Evolutionary conservation across 2,329 filamentous ascomycete genomes (phyloP), one percentile per base, ranked within the genome.

Genomic region (Talaromyces funiculosus): DNA sequence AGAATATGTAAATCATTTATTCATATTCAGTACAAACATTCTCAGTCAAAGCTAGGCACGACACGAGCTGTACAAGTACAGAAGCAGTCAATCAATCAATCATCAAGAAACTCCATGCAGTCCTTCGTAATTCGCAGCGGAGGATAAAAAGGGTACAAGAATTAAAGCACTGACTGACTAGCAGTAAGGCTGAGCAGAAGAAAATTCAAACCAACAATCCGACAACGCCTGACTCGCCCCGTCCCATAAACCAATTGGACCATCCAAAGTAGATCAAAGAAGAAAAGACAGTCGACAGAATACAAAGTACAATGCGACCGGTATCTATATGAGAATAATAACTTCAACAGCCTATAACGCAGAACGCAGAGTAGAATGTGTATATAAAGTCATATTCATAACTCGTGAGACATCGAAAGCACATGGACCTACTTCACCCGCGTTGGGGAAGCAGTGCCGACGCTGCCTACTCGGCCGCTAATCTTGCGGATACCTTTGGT

Each of bases 391-490:
- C 43, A 59, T 59, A 59, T 53, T 61, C 53, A 37, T 57, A 51
- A 38, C 53, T 61, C 59, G 29, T 45, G 37, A 51, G 40, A 42
- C 9, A n/a, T 43, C 18, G 8, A 38, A 22, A 45, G 24, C 10
- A 49, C 2, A 6, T 29, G 7, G n/a, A 9, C 40, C 57, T 63
- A 70, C 62, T 71, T 72, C 58, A 71, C 68, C 29, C 72, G 67
- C 3, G 67, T 65, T 4, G 73, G 68, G 61, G 71, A 75, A 35
- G 60, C 33, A 37, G 61, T 56, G 33, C 73, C 70, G 12, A 73
- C 69, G 64, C 78, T 80, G 12, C 75, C 78, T 47, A 80, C 71
- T 20, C 78, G 75, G 18, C 76, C 76, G 66, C 78, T 80, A 35
- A 74, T 69, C 66, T 81, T 81, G 49, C 78, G 74, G 47, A 80